These are phyloP conservation scores for Alopecurus myosuroides DNA, from an alignment of 176 grass and related monocot species.

Conservation along the genomic window DNA sequence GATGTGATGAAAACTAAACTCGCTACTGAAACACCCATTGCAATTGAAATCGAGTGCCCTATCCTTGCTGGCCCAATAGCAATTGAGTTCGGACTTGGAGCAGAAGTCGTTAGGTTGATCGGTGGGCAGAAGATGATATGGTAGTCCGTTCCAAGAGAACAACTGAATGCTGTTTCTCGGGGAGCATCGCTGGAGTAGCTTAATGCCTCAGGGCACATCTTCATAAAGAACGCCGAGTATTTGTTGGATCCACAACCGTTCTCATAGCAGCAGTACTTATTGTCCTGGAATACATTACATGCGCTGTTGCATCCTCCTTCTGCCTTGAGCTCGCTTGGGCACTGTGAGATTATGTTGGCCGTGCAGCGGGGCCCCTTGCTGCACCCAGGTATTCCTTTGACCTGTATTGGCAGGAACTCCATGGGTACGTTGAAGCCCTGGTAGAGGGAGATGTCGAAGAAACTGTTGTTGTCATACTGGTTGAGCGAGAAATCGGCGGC, in stretches of 20 bases:
- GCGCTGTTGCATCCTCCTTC: conserved; percentile 17
- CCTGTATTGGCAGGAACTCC: conserved; percentile 26
- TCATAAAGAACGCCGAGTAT: conserved; percentile 29
- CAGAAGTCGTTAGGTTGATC: no score
- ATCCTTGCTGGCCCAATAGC: background rate
- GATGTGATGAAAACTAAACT: no score
- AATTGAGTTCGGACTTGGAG: background rate
- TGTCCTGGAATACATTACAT: no score
- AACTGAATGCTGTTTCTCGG: background rate
- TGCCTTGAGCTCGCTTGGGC: conserved; percentile 15
- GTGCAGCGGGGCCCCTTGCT: no score
- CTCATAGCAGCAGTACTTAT: no score
- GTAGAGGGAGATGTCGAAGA: conserved; percentile 26
- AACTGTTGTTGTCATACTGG: background rate
- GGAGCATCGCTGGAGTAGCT: background rate
- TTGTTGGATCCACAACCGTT: background rate
- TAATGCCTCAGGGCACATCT: conserved; percentile 17
- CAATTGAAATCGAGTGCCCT: no score
- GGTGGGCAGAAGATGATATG: conserved; percentile 36
- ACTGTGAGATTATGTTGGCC: background rate
- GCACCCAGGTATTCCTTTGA: background rate
- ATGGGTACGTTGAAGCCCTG: conserved; percentile 52
- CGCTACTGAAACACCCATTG: no score
- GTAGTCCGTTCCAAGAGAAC: background rate
- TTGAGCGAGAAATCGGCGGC: no score